These are phyloP conservation scores for Bruguiera gymnorhiza DNA, from an alignment of 345 rosid species.

Conservation along the genomic window DNA sequence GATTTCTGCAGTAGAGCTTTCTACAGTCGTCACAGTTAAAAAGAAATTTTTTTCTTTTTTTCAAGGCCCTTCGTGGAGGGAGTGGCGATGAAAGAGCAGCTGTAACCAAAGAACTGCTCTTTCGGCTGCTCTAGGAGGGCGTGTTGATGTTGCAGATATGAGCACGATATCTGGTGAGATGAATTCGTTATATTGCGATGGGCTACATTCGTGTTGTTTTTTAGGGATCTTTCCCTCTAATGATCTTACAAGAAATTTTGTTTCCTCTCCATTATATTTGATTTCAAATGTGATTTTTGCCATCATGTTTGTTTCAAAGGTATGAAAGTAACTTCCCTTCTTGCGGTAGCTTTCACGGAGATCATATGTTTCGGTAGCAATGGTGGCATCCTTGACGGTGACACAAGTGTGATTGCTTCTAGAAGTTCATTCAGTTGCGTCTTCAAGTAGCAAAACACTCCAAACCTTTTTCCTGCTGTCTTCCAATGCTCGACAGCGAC, in stretches of 20 bases:
- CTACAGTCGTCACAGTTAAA: no score
- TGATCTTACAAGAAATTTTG: conserved; percentile 3
- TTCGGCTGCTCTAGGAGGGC: conserved; percentile 91
- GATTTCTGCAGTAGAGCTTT: no score
- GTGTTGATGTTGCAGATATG: conserved; percentile 83
- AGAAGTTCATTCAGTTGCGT: conserved; percentile 98
- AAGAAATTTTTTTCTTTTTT: background rate
- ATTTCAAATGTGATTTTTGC: conserved; percentile 7
- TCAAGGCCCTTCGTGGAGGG: conserved; percentile 87
- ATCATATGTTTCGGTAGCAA: conserved; percentile 92
- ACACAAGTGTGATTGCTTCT: conserved; percentile 51
- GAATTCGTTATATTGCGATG: conserved; percentile 8
- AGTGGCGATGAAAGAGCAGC: conserved; percentile 95
- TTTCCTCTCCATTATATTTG: background rate
- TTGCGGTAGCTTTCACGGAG: conserved; percentile 94
- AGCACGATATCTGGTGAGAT: conserved; percentile 81
- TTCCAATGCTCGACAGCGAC: no score
- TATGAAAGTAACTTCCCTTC: conserved; percentile 97
- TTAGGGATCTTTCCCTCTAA: conserved; percentile 1
- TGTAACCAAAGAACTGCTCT: conserved; percentile 78
- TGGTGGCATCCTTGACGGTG: conserved; percentile 94
- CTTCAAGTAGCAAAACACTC: conserved; percentile 86
- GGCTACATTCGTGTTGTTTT: background rate
- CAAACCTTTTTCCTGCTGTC: conserved; percentile 71
- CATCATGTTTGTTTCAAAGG: conserved; percentile 42